Evolutionary conservation across 2,329 filamentous ascomycete genomes (phyloP), one percentile per base, ranked within the genome.

Genomic region (Aspergillus sp.): DNA sequence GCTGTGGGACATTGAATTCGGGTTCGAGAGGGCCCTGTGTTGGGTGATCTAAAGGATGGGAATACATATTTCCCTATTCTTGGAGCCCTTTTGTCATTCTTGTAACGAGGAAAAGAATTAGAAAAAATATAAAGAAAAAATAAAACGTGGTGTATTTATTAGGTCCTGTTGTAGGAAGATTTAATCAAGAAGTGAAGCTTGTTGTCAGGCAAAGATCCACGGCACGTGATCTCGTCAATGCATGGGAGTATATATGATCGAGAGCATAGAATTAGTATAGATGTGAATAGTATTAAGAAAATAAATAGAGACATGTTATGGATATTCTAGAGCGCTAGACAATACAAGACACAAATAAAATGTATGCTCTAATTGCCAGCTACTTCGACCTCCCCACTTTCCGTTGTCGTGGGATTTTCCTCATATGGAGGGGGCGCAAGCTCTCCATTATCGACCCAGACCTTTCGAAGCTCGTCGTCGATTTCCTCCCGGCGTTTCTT

Each of bases 401-500:
- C 65, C 47, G 70, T 66, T 19, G 48, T 41, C 35, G 15, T 50
- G 23, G 43, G 17, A 12, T 37, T 47, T 40, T 54, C 56, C 24
- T 70, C 64, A 53, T 73, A 73, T 24, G 74, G 69, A 7, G 75
- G 73, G 17, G 70, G 73, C n/a, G 68, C 66, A 61, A 75, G 66
- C 57, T 75, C 72, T 24, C 69, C 70, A 15, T 70, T 79, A n/a
- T 78, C 75, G 21, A 86, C 76, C 81, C 85, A 87, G 5, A 88
- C 86, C 62, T 80, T 80, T 43, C 75, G 86, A 58, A 99, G 78
- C 77, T 99, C 93, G 44, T 77, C 76, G 68, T 98, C 92, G 67
- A 99, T 96, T 73, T 92, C 90, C 51, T 86, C 82, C 37, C 86
- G 85, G 51, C 95, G 83, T 63, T 78, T 77, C 79, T 93, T 91